Evolutionary conservation across 2,329 filamentous ascomycete genomes (phyloP), one percentile per base, ranked within the genome.

Genomic region (Penicillium occitanis): DNA sequence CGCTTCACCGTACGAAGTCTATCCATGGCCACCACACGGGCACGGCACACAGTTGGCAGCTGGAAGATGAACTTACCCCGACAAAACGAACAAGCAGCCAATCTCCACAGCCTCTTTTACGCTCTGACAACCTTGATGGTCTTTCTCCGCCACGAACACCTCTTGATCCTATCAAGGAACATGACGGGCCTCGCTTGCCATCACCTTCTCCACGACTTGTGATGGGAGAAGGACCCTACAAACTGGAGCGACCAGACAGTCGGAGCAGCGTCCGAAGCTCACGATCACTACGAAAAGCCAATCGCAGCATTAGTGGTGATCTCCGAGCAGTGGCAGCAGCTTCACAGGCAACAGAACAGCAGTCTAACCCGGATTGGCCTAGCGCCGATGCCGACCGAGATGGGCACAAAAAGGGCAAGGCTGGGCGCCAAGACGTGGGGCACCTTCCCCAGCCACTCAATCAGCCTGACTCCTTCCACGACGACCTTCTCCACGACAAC

Each of bases 231-330:
- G 62, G 37, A 30, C 57, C 60, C 13, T 62, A 64, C 55, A 48
- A 61, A 17, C 48, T 67, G 8, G 60, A 66, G 13, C 59, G 65
- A 77, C 81, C 46, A 77, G 82, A 65, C 77, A 82, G 67, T 75
- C 82, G 42, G 78, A 77, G 70, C 70, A 91, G 88, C 76, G 63
- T 57, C 28, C 61, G 64, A 59, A 71, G 70, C 59, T 90, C 89
- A 67, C 90, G 90, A 69, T 88, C 90, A 58, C 85, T 95, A 68
- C 86, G 92, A 73, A 87, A 91, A 69, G 85, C 86, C 69, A 88
- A 89, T 71, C 82, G 85, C 60, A 85, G 83, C 76, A 75, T 89
- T 77, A 93, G 91, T 84, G 89, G 90, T 78, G 91, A 96, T 83
- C 84, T 96, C 73, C 83, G 90, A 71, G 75, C 74, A 73, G 75